Evolutionary conservation across 2,329 filamentous ascomycete species (phyloP).

Genomic region (Pseudogymnoascus sp.): DNA sequence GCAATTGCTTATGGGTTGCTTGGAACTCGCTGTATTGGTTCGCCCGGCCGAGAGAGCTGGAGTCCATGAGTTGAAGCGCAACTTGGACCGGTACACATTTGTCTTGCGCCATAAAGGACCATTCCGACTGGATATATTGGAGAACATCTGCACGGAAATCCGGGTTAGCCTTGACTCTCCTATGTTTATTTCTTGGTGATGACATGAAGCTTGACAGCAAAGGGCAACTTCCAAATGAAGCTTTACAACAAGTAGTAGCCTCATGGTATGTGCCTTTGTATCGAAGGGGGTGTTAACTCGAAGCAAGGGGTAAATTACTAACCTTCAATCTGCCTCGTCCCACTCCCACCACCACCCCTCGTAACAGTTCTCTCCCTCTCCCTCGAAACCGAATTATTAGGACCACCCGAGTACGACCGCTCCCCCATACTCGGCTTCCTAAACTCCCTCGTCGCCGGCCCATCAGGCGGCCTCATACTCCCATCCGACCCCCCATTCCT

Average conservation of each 20-base stretch:
- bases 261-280: not conserved
- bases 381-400: not conserved
- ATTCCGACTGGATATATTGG: slow-evolving; percentile 76
- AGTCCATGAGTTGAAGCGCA: slow-evolving; percentile 88
- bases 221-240: not conserved
- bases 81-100: slow-evolving; percentile 90
- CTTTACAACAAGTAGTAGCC: not conserved
- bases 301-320: not conserved
- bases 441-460: not conserved
- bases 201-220: not conserved
- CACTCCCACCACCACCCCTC: slow-evolving; percentile 9
- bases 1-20: slow-evolving; percentile 76
- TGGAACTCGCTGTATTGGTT: slow-evolving; percentile 81
- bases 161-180: not conserved
- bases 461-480: not conserved
- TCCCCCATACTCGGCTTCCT: slow-evolving; percentile 5
- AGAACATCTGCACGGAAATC: slow-evolving; percentile 42
- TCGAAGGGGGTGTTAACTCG: not conserved
- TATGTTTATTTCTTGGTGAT: not conserved
- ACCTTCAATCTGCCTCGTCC: slow-evolving; percentile 13
- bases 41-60: slow-evolving; percentile 84
- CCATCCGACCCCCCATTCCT: not conserved
- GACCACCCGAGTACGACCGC: not conserved
- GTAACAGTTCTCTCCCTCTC: not conserved
- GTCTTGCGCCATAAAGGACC: slow-evolving; percentile 82